Base-by-base conservation (phyloP, 2,329 filamentous ascomycete species). In the Exophiala alcalophila region DNA sequence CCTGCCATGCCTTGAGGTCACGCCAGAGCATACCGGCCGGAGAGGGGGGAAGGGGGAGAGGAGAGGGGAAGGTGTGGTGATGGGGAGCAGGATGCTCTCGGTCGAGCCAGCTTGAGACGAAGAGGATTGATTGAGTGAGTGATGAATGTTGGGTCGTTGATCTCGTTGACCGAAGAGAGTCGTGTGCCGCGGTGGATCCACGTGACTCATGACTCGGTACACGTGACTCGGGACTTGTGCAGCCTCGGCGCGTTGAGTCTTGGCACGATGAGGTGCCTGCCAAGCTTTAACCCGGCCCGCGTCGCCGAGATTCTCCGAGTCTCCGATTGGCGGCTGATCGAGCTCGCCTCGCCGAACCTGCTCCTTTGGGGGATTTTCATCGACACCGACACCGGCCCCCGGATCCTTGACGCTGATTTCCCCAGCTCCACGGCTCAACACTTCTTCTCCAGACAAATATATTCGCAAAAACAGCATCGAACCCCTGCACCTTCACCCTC, bases 1-100 rank as follows among this genome's bases (percentile, higher is more conserved):
- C 70, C 63, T 92, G 86, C 55, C 86, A 77, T 9, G 79, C 72
- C 48, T 80, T 78, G 40, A 90, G 70, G 6, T 76, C 77, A 47
- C 81, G 79, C 78, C 81, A 86, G 37, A 57, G 41, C 54, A 57
- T 57, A 32, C 39, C 44, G 38, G 12, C 10, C 9, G 15, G 18
- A 14, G 24, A 27, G 18, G 7, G n/a, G 21, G n/a, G 5, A 9
- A 21, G 31, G 20, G n/a, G 26, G 12, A n/a, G 14, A 40, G n/a
- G 15, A 26, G 6, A 8, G 11, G 10, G 15, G 27, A 26, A 18
- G 14, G 25, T n/a, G n/a, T 23, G 24, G 15, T 5, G 15, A 34
- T n/a, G n/a, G 27, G 4, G 21, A 16, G 5, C 12, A 14, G 16
- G n/a, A n/a, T n/a, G n/a, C n/a, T n/a, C n/a, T n/a, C 11, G 19